These are phyloP conservation scores for Sporobolomyces pararoseus DNA, from an alignment of 768 basidiomycete species.

Conservation along the genomic window DNA sequence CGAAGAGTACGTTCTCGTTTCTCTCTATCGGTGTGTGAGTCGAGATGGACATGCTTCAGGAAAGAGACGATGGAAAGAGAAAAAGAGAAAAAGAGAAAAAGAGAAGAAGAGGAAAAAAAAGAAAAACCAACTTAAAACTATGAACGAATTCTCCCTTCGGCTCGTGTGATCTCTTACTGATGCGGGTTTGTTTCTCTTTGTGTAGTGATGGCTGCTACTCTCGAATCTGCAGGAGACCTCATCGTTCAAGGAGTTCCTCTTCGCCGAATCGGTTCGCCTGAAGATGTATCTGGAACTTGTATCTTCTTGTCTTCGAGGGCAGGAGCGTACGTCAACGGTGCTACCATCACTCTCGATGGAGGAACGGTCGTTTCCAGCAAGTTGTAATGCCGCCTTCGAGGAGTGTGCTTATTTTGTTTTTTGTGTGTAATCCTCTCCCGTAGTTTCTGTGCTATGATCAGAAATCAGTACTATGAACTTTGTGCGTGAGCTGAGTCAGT, in stretches of 20 bases:
- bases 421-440: background rate
- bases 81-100: too few species aligned
- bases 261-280: conserved; percentile 59
- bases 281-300: conserved; percentile 64
- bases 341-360: conserved; percentile 63
- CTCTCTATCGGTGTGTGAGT: too few species aligned
- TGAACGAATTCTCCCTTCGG: too few species aligned
- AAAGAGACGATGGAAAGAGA: too few species aligned
- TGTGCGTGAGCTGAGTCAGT: too few species aligned
- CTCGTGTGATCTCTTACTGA: background rate
- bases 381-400: too few species aligned
- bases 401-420: background rate
- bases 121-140: too few species aligned
- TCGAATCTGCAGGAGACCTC: conserved; percentile 54
- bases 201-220: conserved; percentile 59
- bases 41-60: too few species aligned
- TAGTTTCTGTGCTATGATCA: too few species aligned
- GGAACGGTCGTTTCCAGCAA: conserved; percentile 51
- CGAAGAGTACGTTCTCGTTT: conserved; percentile 43
- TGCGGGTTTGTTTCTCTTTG: background rate
- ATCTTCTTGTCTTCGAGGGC: conserved; percentile 63
- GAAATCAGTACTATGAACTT: too few species aligned
- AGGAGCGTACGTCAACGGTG: conserved; percentile 63
- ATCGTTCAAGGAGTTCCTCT: conserved; percentile 56
- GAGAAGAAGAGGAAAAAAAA: too few species aligned